Conservation (phyloP, 768 basidiomycete species). For the Daedaleopsis sinensis region DNA sequence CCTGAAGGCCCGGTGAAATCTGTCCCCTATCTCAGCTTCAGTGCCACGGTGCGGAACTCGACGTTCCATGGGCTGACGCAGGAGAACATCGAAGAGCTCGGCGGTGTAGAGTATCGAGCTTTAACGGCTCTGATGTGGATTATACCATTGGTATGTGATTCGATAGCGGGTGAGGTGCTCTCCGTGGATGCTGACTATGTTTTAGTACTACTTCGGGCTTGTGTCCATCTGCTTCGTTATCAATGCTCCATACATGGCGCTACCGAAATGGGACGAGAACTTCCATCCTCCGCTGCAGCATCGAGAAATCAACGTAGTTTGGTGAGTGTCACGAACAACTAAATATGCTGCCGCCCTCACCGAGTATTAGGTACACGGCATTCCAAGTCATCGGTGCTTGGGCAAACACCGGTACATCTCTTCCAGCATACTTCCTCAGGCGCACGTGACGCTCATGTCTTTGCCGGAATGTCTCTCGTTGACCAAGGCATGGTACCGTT, state of each 20-base stretch:
- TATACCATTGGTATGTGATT: conserved; percentile 55
- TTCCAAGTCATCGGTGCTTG: conserved; percentile 55
- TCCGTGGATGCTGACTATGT: neutral
- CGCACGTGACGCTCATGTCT: neutral
- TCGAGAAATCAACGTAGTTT: conserved; percentile 42
- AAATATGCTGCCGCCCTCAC: neutral
- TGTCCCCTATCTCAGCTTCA: conserved; percentile 81
- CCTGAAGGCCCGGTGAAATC: conserved; percentile 30
- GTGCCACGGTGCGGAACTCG: conserved; percentile 78
- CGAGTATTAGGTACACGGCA: conserved; percentile 41
- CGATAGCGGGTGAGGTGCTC: neutral
- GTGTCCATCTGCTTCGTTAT: conserved; percentile 47
- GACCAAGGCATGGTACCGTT: conserved; percentile 59
- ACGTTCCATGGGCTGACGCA: conserved; percentile 64
- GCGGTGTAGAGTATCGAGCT: conserved; percentile 89
- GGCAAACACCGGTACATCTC: conserved; percentile 46
- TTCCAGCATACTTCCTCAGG: neutral
- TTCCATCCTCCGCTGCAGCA: conserved; percentile 41
- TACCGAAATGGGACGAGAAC: conserved; percentile 39
- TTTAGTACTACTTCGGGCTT: conserved; percentile 48
- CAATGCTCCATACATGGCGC: conserved; percentile 49
- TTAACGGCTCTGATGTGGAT: conserved; percentile 80
- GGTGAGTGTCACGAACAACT: conserved; percentile 31
- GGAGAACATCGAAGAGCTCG: conserved; percentile 86
- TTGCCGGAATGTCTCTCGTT: conserved; percentile 40